Evolutionary conservation across 306 rosid species (phyloP).

Genomic region (Vigna hirtella): DNA sequence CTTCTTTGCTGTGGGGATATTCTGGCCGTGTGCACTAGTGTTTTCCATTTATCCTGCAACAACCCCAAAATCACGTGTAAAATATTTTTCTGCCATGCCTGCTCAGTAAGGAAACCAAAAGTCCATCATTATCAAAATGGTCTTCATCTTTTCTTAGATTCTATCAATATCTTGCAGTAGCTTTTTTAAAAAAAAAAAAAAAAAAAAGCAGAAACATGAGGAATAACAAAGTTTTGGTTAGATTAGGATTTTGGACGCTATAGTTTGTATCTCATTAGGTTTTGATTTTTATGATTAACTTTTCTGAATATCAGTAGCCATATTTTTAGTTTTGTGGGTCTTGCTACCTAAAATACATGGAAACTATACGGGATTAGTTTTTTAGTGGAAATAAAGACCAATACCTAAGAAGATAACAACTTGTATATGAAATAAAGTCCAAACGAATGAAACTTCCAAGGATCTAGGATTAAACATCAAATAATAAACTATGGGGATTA

Average conservation of each 20-base stretch:
- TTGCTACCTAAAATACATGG: neutral
- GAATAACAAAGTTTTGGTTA: neutral
- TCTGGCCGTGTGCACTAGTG: constrained; percentile 83
- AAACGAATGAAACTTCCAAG: neutral
- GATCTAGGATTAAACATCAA: neutral
- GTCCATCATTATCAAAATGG: neutral
- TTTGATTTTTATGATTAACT: neutral
- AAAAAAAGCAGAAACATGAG: neutral
- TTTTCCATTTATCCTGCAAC: constrained; percentile 88
- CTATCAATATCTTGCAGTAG: neutral
- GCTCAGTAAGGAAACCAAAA: constrained; percentile 11
- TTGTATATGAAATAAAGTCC: neutral
- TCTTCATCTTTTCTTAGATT: constrained; percentile 13
- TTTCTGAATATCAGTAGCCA: neutral
- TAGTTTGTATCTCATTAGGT: constrained; percentile 1
- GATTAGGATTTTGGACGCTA: neutral
- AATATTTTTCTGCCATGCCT: constrained; percentile 9
- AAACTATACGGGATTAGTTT: neutral
- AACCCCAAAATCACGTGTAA: constrained; percentile 41
- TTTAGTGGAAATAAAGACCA: neutral
- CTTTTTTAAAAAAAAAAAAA: neutral
- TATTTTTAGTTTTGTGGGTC: neutral
- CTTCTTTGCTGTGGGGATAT: constrained; percentile 84
- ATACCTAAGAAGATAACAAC: neutral
- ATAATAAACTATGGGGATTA: neutral